Base-by-base conservation (phyloP, 148 eudicot species). In the Rhododendron ferrugineum region DNA sequence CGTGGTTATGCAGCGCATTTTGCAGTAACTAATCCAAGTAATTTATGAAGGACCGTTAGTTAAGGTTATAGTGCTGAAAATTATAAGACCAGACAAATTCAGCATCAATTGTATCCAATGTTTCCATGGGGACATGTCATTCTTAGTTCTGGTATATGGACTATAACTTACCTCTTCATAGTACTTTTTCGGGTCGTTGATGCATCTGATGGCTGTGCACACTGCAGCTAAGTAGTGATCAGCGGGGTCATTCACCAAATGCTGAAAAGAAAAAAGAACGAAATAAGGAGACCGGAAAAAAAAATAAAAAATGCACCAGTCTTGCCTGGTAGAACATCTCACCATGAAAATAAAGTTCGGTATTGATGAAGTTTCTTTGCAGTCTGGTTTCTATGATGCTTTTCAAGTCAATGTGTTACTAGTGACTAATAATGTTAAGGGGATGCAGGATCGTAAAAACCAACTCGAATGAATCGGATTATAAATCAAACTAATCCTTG, bases 181-280 rank as follows among this genome's bases (percentile, higher is more conserved):
- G 92, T 95, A 95, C 89, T 92, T 92, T 15, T 85, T 85, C 8
- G 95, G 94, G 84, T 94, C 84, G 62, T 81, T 86, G 85, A 95
- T 89, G 96, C 98, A 93, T 82, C 89, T 82, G 56, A 95, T 90
- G 40, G 98, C 88, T 6, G 90, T 86, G 47, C 87, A 88, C 52
- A 94, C 81, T 30, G 94, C 89, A 28, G 85, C 80, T 46, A 92
- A 85, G 86, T 90, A 90, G 75, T 89, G 89, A 83, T 88, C 86
- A 36, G 84, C 90, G 6, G 86, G 77, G 22, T 91, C 87, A 5
- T 85, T 88, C 32, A 20, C 81, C 89, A 93, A 86, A 82, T 89
- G 86, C 95, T 91, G 92, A 28, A 44, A 82, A 44, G 46, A 40
- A 26, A 0, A 62, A 44, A 30, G 18, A 66, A 58, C 23, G 2